These are phyloP conservation scores for Diutina pseudorugosa DNA, from an alignment of 1,139 yeast species.

Conservation along the genomic window DNA sequence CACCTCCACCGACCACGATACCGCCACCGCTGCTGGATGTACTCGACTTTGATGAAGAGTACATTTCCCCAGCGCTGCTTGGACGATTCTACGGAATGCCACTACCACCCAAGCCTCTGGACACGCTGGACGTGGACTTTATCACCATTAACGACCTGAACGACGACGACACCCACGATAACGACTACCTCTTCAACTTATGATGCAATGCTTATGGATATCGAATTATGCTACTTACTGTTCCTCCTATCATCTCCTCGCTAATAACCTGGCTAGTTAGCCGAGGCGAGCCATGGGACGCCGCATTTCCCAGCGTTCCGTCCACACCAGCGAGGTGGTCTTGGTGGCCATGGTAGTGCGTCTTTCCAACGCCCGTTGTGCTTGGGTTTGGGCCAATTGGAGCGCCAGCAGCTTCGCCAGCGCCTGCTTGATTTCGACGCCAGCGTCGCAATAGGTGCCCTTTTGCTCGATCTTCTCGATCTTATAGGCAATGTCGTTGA, in stretches of 20 bases:
- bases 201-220: too few species aligned
- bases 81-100: neutral
- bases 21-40: neutral
- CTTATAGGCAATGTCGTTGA: neutral
- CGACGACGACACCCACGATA: neutral
- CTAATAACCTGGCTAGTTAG: neutral
- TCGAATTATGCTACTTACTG: too few species aligned
- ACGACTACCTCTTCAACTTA: neutral
- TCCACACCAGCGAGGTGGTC: neutral
- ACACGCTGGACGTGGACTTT: neutral
- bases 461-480: neutral
- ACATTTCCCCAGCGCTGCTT: neutral
- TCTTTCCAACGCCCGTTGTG: neutral
- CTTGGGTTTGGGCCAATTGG: neutral
- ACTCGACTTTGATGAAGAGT: conserved; percentile 3
- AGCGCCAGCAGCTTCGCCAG: neutral
- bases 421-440: neutral
- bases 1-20: neutral
- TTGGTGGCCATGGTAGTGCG: neutral
- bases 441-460: neutral
- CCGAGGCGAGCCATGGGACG: neutral
- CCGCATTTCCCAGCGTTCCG: neutral
- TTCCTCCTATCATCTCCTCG: too few species aligned
- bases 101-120: neutral
- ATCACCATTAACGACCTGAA: neutral